A percentile compares a stretch with the other conserved stretches of the same genome.
Conservation (phyloP, 148 eudicot genomes). For the Rhododendron kiyosumense region DNA sequence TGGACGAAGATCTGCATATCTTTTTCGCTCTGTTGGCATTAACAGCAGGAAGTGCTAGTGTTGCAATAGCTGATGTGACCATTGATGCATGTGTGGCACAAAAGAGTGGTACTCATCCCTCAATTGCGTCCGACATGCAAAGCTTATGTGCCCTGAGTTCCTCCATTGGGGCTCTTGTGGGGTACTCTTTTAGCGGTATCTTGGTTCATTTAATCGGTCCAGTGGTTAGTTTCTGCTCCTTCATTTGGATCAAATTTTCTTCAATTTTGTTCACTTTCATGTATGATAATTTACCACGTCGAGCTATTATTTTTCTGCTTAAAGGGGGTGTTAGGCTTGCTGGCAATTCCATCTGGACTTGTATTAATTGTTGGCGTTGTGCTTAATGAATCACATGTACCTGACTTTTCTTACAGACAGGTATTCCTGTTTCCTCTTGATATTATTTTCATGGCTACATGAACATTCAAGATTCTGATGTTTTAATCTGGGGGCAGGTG, state of each 20-base stretch:
- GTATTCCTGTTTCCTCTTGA: conserved; percentile 27
- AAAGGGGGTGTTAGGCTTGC: conserved; percentile 87
- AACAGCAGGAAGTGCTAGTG: conserved; percentile 66
- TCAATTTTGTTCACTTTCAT: conserved; percentile 10
- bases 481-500: conserved; percentile 37
- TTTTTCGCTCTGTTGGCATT: conserved; percentile 58
- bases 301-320: not conserved
- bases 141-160: conserved; percentile 81
- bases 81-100: conserved; percentile 98
- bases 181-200: conserved; percentile 81
- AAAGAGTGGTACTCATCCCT: conserved; percentile 60
- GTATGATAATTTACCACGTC: not conserved
- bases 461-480: conserved; percentile 3
- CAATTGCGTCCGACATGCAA: conserved; percentile 91
- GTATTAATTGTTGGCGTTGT: conserved; percentile 57
- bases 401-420: conserved; percentile 53
- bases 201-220: conserved; percentile 86
- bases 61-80: conserved; percentile 93
- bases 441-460: not conserved
- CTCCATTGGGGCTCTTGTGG: conserved; percentile 72
- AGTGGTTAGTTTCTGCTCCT: conserved; percentile 38
- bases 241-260: not conserved
- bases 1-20: conserved; percentile 57
- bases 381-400: conserved; percentile 56
- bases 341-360: conserved; percentile 63